These are phyloP conservation scores for Rosellinia necatrix DNA, from an alignment of 2,329 filamentous ascomycete genomes.

Conservation along the genomic window DNA sequence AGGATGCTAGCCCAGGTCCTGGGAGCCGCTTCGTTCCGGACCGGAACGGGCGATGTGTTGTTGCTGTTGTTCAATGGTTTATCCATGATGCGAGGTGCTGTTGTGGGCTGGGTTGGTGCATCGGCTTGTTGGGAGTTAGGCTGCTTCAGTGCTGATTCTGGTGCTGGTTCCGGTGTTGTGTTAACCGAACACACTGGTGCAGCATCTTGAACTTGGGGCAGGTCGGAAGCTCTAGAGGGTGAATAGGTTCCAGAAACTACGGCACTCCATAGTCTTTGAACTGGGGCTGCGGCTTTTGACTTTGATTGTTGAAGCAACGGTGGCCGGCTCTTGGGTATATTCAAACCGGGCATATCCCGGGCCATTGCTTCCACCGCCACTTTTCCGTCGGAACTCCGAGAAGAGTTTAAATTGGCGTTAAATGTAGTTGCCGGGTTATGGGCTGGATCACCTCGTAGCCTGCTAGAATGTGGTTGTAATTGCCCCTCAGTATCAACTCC, in stretches of 20 bases:
- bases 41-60: too few species aligned
- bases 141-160: too few species aligned
- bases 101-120: not conserved
- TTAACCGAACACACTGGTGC: too few species aligned
- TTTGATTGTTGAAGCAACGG: not conserved
- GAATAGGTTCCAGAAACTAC: slow-evolving; percentile 16
- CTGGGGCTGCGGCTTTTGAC: not conserved
- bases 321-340: not conserved
- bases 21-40: not conserved
- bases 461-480: too few species aligned
- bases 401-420: too few species aligned
- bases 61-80: not conserved
- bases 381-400: too few species aligned
- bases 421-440: too few species aligned
- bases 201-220: not conserved
- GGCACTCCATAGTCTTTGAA: slow-evolving; percentile 2
- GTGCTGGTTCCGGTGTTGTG: too few species aligned
- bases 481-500: too few species aligned
- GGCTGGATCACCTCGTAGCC: too few species aligned
- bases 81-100: not conserved
- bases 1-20: not conserved
- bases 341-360: not conserved
- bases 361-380: too few species aligned
- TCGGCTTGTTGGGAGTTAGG: not conserved
- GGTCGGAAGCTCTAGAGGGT: not conserved